phyloP scores from a whole-genome alignment of 1,139 yeast species.

The Lipomyces yarrowii region DNA sequence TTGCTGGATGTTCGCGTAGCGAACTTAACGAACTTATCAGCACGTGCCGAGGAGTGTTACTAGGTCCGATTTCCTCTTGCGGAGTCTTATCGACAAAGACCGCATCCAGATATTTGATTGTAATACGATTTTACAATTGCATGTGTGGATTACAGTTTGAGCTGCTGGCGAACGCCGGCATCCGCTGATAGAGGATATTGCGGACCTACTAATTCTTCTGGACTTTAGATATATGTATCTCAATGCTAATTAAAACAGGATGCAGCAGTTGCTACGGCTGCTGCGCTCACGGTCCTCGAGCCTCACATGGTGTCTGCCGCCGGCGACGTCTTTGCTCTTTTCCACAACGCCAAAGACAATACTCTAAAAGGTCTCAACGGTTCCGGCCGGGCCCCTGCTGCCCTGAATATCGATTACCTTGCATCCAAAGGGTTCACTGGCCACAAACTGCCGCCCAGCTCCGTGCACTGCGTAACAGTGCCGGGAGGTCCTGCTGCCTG shows the following conservation, averaged over 20 bases:
- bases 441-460: slow-evolving; percentile 48
- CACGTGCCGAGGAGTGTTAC: background rate
- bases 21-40: background rate
- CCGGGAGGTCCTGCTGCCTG: slow-evolving; percentile 83
- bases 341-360: slow-evolving; percentile 54
- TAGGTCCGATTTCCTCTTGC: background rate
- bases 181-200: background rate
- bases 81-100: background rate
- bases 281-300: slow-evolving; percentile 71
- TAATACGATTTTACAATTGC: background rate
- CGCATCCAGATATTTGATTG: background rate
- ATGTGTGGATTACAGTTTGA: background rate
- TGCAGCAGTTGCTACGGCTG: slow-evolving; percentile 80
- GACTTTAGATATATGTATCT: background rate
- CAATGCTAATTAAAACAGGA: slow-evolving; percentile 41
- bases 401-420: slow-evolving; percentile 55
- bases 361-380: slow-evolving; percentile 73
- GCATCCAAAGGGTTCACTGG: slow-evolving; percentile 49
- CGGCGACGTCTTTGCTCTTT: slow-evolving; percentile 76
- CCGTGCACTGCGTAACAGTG: slow-evolving; percentile 65
- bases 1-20: background rate
- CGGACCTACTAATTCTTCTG: background rate
- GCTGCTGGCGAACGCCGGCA: background rate
- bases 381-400: slow-evolving; percentile 68
- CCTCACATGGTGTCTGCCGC: slow-evolving; percentile 83